A percentile compares a stretch with the other conserved stretches of the same genome.
Conservation (phyloP, 2,329 filamentous ascomycete genomes). For the Thielaviopsis euricoi region DNA sequence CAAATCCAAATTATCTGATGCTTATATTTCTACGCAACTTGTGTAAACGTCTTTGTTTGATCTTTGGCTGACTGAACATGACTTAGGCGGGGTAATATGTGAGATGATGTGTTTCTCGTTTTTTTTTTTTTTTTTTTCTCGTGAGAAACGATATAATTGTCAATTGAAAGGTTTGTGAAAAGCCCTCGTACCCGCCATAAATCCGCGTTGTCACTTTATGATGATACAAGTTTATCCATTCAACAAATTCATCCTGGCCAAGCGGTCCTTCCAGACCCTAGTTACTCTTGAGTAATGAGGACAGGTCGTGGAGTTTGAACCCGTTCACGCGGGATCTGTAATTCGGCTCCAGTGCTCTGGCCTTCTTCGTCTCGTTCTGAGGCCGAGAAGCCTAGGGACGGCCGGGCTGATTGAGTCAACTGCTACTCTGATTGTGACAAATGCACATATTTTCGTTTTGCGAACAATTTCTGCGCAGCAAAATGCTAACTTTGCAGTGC, state of each 20-base stretch:
- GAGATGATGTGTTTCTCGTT: too few species aligned
- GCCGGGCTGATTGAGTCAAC: slow-evolving; percentile 50
- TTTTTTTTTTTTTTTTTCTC: too few species aligned
- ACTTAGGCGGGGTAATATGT: too few species aligned
- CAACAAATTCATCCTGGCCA: slow-evolving; percentile 50
- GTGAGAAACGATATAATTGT: too few species aligned
- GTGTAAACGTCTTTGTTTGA: not conserved
- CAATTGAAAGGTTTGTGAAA: not conserved
- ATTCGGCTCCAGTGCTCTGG: slow-evolving; percentile 43
- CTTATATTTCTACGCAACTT: not conserved
- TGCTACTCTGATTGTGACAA: slow-evolving; percentile 41
- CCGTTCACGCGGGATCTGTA: slow-evolving; percentile 21
- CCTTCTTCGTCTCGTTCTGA: slow-evolving; percentile 21
- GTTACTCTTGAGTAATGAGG: slow-evolving; percentile 35
- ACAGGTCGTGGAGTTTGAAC: slow-evolving; percentile 59
- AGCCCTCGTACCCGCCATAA: not conserved
- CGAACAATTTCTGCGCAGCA: not conserved
- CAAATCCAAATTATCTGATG: slow-evolving; percentile 25
- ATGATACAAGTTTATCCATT: slow-evolving; percentile 56
- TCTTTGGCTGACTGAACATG: not conserved
- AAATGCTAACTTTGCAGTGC: not conserved
- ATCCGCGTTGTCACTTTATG: slow-evolving; percentile 15
- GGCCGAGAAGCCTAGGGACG: slow-evolving; percentile 31
- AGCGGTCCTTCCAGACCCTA: slow-evolving; percentile 61
- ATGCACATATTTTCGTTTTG: not conserved